Evolutionary conservation across 768 basidiomycete species (phyloP).

Genomic region (Russula ochroleuca): DNA sequence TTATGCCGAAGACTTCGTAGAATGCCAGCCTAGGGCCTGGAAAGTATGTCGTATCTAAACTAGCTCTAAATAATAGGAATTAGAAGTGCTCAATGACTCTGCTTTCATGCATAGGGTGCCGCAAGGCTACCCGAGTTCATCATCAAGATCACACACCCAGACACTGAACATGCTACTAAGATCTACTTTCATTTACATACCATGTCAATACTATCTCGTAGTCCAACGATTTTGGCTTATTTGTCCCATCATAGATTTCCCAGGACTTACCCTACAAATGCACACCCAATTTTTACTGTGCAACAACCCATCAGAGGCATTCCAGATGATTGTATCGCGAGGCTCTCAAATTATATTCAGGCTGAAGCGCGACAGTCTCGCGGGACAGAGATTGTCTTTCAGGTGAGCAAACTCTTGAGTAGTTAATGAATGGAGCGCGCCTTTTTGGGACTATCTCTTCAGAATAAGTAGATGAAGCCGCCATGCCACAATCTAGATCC

Average conservation of each 20-base stretch:
- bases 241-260: constrained; percentile 51
- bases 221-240: constrained; percentile 9
- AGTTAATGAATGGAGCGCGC: not conserved
- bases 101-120: constrained; percentile 48
- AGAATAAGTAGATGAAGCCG: not conserved
- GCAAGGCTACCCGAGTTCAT: constrained; percentile 69
- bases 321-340: constrained; percentile 50
- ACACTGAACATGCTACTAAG: constrained; percentile 50
- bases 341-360: constrained; percentile 56
- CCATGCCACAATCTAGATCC: not conserved
- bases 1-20: constrained; percentile 71
- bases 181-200: constrained; percentile 64
- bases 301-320: constrained; percentile 63
- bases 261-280: constrained; percentile 74
- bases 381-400: constrained; percentile 76
- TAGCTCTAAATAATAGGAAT: constrained; percentile 1
- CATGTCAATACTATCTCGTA: constrained; percentile 46
- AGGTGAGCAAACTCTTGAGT: constrained; percentile 43
- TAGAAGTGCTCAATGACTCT: constrained; percentile 9
- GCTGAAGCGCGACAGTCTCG: constrained; percentile 58
- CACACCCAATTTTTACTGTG: constrained; percentile 62
- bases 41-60: constrained; percentile 48
- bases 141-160: constrained; percentile 65
- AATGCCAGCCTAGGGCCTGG: constrained; percentile 75
- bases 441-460: not conserved